These are phyloP conservation scores for Lodderomyces metapsilosis DNA, from an alignment of 1,139 yeast species.

Conservation along the genomic window DNA sequence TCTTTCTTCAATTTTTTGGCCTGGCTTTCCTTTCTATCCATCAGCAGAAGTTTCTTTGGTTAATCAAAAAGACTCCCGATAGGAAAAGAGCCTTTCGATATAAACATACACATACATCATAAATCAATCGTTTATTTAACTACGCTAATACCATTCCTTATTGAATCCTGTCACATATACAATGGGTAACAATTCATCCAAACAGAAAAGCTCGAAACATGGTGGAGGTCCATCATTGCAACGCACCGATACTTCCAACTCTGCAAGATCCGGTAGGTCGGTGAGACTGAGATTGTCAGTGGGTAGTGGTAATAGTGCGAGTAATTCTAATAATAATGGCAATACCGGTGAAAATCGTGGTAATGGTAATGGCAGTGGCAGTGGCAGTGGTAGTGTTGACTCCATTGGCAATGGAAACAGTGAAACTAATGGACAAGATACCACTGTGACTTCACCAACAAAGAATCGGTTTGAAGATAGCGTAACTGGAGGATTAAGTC, in stretches of 20 bases:
- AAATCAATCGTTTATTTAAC: too few species aligned
- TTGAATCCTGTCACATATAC: too few species aligned
- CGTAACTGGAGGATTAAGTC: not conserved
- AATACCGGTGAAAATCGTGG: conserved; percentile 11
- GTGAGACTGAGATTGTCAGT: conserved; percentile 43
- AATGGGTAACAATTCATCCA: conserved; percentile 50
- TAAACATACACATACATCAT: too few species aligned
- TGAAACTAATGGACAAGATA: not conserved
- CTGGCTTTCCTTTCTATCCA: too few species aligned
- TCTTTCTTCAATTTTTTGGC: too few species aligned
- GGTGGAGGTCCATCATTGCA: conserved; percentile 33
- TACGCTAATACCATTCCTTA: too few species aligned
- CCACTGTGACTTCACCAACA: not conserved
- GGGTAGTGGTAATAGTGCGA: conserved; percentile 12
- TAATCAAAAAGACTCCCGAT: too few species aligned
- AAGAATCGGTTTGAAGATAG: conserved; percentile 2
- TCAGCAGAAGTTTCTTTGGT: too few species aligned
- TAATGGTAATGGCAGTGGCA: too few species aligned
- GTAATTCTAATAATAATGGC: conserved; percentile 14
- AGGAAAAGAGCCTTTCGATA: too few species aligned
- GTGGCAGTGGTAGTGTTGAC: too few species aligned
- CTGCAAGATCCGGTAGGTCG: conserved; percentile 51
- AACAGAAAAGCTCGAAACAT: conserved; percentile 17
- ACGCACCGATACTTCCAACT: conserved; percentile 53
- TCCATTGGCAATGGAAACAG: too few species aligned